These are phyloP conservation scores for Aspergillus sojae DNA, from an alignment of 2,329 filamentous ascomycete species.

Conservation along the genomic window DNA sequence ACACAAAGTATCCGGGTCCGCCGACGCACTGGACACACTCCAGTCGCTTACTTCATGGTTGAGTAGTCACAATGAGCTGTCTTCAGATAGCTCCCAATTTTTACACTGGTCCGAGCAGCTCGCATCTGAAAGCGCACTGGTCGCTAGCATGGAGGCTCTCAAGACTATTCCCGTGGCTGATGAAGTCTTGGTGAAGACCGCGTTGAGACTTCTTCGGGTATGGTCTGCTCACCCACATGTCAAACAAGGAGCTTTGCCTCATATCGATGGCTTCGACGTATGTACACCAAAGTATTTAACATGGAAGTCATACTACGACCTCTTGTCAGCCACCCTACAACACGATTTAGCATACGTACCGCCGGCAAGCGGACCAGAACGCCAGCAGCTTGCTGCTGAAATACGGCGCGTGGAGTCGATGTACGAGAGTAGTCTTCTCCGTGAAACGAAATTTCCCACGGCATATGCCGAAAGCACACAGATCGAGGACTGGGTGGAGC, in stretches of 20 bases:
- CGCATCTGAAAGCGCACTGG: constrained; percentile 72
- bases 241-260: constrained; percentile 30
- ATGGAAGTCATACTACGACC: constrained; percentile 83
- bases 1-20: constrained; percentile 41
- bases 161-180: constrained; percentile 23
- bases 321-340: constrained; percentile 75
- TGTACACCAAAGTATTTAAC: constrained; percentile 52
- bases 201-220: constrained; percentile 52
- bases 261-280: constrained; percentile 22
- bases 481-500: constrained; percentile 78
- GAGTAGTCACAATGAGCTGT: constrained; percentile 33
- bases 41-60: constrained; percentile 68
- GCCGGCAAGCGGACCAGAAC: constrained; percentile 45
- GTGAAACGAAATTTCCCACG: constrained; percentile 79
- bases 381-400: constrained; percentile 71
- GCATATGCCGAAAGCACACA: constrained; percentile 77
- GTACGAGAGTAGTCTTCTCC: constrained; percentile 78
- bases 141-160: constrained; percentile 59
- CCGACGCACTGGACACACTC: constrained; percentile 69
- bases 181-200: constrained; percentile 36
- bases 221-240: constrained; percentile 45
- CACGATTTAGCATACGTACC: constrained; percentile 46
- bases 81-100: constrained; percentile 64
- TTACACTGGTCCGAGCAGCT: constrained; percentile 78
- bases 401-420: constrained; percentile 75